Evolutionary conservation across 192 early-diverging fungal species (phyloP), one percentile per base, ranked within the genome.

Genomic region (Coemansia sp.): DNA sequence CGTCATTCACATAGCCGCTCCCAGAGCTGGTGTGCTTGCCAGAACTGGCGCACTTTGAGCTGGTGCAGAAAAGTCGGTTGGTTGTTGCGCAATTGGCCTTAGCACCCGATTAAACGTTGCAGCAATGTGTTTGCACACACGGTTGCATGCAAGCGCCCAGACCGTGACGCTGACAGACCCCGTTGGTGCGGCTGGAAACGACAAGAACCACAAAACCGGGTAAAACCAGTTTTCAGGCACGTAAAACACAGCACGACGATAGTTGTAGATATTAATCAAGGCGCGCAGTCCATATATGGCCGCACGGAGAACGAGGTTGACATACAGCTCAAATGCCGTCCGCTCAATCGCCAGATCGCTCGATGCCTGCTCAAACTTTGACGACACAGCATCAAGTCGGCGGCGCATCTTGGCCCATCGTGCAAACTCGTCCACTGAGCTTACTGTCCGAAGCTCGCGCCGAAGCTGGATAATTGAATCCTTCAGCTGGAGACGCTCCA

Each of bases 321-420:
- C 84, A 64, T 93, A 93, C 62, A 94, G 67, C 74, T 93, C 91
- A 79, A 94, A 94, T 4, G 87, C 80, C 2, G 90, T 87, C 68
- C 88, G 88, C 61, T 85, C 79, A 44, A 86, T 80, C 5, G 86
- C 87, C 41, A 91, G 85, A 32, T 90, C 87, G 62, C 86, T 84
- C 8, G 83, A 80, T 22, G 76, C 58, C 38, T 80, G 84, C 56
- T 94, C 91, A 50, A 90, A 87, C 57, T 88, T 87, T n/a, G 86
- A 85, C 12, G 90, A 85, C 48, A 82, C 71, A 38, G 87, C 86
- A 71, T 96, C 94, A 62, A 93, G 84, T 65, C 87, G 86, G 69
- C 94, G 87, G 45, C 91, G 87, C 70, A 94, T 69, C 81, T 93
- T 94, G 46, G 94, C 94, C 94, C 94, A 96, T 75, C 88, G 89